These are phyloP conservation scores for Botrytis pseudocinerea DNA, from an alignment of 2,329 filamentous ascomycete genomes.

Conservation along the genomic window DNA sequence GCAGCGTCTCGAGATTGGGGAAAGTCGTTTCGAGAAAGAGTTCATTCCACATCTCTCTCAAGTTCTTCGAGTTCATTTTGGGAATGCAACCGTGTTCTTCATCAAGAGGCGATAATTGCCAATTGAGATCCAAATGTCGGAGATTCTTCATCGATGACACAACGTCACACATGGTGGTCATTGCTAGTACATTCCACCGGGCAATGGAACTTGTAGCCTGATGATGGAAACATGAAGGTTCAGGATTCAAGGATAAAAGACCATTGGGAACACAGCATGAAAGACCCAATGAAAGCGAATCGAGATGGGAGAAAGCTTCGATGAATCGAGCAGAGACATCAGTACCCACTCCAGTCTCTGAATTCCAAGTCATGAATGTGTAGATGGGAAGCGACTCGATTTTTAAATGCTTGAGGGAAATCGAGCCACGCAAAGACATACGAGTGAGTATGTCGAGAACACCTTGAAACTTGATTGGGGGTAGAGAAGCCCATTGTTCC, in stretches of 20 bases:
- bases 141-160: not conserved
- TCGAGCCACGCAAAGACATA: not conserved
- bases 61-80: not conserved
- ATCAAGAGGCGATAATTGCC: not conserved
- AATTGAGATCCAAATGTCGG: not conserved
- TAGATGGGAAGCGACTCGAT: not conserved
- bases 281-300: not conserved
- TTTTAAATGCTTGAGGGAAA: not conserved
- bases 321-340: not conserved
- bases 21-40: not conserved
- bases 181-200: not conserved
- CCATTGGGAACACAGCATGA: not conserved
- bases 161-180: not conserved
- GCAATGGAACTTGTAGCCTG: not conserved
- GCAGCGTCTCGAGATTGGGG: not conserved
- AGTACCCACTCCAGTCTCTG: not conserved
- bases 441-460: not conserved
- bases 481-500: not conserved
- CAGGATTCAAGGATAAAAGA: not conserved
- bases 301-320: not conserved
- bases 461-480: not conserved
- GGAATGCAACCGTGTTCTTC: not conserved
- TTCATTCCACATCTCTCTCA: not conserved
- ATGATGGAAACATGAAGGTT: not conserved
- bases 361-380: not conserved